Evolutionary conservation across 495 filamentous ascomycete species (phyloP).

Genomic region (Penicillium steckii): DNA sequence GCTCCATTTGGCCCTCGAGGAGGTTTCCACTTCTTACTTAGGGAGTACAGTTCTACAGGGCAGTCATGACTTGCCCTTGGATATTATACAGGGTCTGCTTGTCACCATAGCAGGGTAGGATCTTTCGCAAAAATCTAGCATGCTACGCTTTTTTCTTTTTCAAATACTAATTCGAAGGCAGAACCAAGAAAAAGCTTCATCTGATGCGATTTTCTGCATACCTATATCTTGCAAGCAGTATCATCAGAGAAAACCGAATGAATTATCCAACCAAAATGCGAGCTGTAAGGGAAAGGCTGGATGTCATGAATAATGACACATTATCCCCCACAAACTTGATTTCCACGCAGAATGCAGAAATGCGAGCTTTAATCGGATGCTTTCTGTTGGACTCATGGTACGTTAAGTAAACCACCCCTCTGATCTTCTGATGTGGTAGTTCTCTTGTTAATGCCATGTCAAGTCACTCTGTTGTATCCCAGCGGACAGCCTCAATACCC

Average conservation of each 20-base stretch:
- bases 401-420: constrained; percentile 3
- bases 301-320: background rate
- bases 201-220: constrained; percentile 10
- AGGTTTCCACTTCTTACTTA: constrained; percentile 11
- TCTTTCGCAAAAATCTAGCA: no score
- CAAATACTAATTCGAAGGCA: constrained; percentile 2
- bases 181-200: constrained; percentile 13
- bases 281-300: constrained; percentile 1
- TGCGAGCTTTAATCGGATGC: constrained; percentile 12
- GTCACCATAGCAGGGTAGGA: constrained; percentile 14
- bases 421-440: background rate
- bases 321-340: background rate
- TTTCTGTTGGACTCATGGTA: constrained; percentile 14
- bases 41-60: constrained; percentile 3
- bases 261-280: constrained; percentile 10
- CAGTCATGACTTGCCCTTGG: constrained; percentile 4
- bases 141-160: background rate
- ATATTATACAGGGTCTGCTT: constrained; percentile 12
- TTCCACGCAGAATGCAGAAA: constrained; percentile 10
- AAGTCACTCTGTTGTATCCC: background rate
- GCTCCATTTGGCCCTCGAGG: constrained; percentile 12
- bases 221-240: constrained; percentile 10
- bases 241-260: constrained; percentile 8
- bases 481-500: constrained; percentile 9
- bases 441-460: background rate